Conservation (phyloP, 495 filamentous ascomycete genomes). For the Aspergillus cavernicola region DNA sequence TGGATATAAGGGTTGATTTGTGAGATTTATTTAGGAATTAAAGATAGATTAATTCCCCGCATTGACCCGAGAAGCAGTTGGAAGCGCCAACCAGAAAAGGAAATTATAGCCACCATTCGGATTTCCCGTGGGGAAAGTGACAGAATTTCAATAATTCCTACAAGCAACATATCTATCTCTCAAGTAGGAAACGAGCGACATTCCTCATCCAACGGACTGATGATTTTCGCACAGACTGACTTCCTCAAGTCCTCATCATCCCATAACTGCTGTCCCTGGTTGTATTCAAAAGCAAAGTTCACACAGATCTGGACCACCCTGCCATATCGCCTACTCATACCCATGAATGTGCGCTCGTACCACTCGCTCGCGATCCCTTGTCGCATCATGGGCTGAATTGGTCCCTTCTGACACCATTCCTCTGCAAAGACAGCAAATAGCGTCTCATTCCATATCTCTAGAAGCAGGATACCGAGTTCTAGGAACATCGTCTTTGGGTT, state of each 20-base stretch:
- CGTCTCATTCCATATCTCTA: slow-evolving; percentile 3
- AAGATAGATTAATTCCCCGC: no score
- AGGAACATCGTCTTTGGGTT: not conserved
- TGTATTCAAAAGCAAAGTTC: slow-evolving; percentile 1
- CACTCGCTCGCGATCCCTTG: slow-evolving; percentile 5
- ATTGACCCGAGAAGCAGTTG: no score
- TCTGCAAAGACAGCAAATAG: not conserved
- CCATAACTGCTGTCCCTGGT: not conserved
- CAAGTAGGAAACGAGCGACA: not conserved
- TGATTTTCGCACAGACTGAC: slow-evolving; percentile 1
- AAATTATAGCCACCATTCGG: no score
- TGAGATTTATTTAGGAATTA: no score
- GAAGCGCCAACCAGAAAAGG: no score
- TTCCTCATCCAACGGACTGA: slow-evolving; percentile 2
- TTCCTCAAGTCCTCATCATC: slow-evolving; percentile 6
- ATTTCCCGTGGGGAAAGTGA: no score
- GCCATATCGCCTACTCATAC: not conserved
- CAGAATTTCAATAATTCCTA: no score
- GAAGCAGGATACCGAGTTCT: not conserved
- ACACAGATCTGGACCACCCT: not conserved
- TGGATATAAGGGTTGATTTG: no score
- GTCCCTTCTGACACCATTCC: not conserved
- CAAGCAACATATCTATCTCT: no score
- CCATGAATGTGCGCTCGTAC: slow-evolving; percentile 7
- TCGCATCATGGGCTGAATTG: not conserved